phyloP scores from a whole-genome alignment of 106 monocot species.

The Cymbidium sinense region DNA sequence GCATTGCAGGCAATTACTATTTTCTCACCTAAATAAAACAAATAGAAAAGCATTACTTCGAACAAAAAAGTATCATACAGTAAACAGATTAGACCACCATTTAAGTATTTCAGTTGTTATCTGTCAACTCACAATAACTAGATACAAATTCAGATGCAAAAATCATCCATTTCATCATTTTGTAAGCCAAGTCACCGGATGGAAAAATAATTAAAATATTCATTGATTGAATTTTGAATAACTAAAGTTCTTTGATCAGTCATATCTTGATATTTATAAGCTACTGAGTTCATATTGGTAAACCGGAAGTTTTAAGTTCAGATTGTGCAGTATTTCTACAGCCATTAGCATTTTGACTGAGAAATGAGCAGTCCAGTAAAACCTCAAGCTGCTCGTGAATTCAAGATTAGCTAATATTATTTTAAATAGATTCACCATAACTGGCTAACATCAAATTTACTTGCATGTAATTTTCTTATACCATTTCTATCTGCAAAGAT shows the following conservation, averaged over 20 bases:
- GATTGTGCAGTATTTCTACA: neutral
- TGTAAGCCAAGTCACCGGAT: no score
- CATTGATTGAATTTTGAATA: no score
- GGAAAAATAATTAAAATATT: no score
- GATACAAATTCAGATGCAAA: neutral
- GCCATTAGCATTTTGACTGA: neutral
- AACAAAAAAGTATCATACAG: neutral
- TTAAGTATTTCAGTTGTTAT: no score
- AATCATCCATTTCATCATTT: neutral
- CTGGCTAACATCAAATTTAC: neutral
- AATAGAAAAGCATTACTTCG: neutral
- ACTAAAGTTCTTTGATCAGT: no score
- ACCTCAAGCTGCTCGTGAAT: no score
- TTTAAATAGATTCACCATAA: neutral
- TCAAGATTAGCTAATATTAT: neutral
- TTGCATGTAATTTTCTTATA: neutral
- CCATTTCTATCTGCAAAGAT: neutral
- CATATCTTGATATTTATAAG: no score
- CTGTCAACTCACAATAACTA: neutral
- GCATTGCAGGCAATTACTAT: neutral
- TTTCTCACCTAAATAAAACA: neutral
- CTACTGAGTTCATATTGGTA: no score
- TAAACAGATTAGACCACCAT: no score
- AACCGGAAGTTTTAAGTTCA: neutral
- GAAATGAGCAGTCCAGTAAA: neutral